Evolutionary conservation across 148 eudicot genomes (phyloP).

Genomic region (Amaranthus cruentus): DNA sequence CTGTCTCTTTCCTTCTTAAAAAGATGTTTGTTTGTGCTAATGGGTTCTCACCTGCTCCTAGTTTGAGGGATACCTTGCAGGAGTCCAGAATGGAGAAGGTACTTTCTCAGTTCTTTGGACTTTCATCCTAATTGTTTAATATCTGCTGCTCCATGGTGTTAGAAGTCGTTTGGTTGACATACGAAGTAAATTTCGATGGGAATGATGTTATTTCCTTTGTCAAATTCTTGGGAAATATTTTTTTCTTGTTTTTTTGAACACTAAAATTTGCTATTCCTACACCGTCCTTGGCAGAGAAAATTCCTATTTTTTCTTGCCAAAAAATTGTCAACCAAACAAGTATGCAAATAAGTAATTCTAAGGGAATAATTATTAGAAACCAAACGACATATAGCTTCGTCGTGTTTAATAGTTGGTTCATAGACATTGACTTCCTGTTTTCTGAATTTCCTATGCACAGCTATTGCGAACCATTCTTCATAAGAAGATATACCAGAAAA

Average conservation of each 20-base stretch:
- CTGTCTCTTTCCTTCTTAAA: conserved; percentile 77
- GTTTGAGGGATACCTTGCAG: conserved; percentile 75
- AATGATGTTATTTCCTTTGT: not conserved
- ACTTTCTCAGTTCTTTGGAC: not conserved
- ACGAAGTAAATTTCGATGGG: not conserved
- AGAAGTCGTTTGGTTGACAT: not conserved
- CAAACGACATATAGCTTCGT: no score
- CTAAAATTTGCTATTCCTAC: no score
- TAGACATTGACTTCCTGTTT: not conserved
- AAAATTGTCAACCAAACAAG: no score
- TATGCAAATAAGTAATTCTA: no score
- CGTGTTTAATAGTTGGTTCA: no score
- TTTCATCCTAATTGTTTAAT: not conserved
- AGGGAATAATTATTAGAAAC: no score
- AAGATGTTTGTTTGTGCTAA: conserved; percentile 77
- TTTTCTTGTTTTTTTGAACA: no score
- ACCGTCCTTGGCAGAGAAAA: no score
- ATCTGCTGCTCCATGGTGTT: not conserved
- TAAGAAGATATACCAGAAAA: conserved; percentile 70
- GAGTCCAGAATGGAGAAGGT: conserved; percentile 99
- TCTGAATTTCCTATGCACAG: conserved; percentile 34
- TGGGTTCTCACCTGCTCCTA: conserved; percentile 86
- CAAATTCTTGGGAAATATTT: no score
- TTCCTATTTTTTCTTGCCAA: no score
- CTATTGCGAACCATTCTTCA: conserved; percentile 76